Evolutionary conservation across 805 yeast genomes (phyloP).

Genomic region (Sugiyamaella marilandica): DNA sequence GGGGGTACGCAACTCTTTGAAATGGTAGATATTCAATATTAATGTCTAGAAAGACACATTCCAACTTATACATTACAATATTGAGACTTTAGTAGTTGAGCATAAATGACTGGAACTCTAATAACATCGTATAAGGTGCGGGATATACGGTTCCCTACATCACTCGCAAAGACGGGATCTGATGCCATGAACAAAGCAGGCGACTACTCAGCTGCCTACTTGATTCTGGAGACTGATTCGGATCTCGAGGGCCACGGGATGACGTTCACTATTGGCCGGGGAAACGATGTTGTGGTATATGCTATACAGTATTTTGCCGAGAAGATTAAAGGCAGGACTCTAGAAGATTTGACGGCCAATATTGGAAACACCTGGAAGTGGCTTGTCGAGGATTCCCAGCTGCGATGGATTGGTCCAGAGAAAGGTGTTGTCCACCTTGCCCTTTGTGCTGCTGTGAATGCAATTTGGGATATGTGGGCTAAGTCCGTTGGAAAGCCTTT

Average conservation of each 20-base stretch:
- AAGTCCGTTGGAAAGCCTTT: conserved; percentile 34
- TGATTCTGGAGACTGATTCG: conserved; percentile 30
- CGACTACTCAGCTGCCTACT: conserved; percentile 37
- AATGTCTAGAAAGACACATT: not conserved
- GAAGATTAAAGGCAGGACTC: conserved; percentile 30
- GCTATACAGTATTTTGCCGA: conserved; percentile 36
- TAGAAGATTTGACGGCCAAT: conserved; percentile 31
- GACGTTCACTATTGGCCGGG: conserved; percentile 38
- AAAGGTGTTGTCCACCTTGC: conserved; percentile 39
- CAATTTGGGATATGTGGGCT: conserved; percentile 41
- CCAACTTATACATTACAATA: not conserved
- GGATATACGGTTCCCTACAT: conserved; percentile 39
- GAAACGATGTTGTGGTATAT: conserved; percentile 32
- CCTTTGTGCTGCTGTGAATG: conserved; percentile 38
- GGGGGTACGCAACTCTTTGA: not conserved
- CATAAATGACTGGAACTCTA: conserved; percentile 10
- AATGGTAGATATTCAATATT: no score
- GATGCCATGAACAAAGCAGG: conserved; percentile 39
- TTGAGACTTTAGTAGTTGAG: not conserved
- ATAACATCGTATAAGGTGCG: conserved; percentile 32
- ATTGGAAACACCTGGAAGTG: conserved; percentile 39
- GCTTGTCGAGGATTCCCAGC: conserved; percentile 37
- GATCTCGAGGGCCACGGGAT: conserved; percentile 37
- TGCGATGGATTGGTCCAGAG: conserved; percentile 41
- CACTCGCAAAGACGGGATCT: conserved; percentile 36